These are phyloP conservation scores for Puccinia coronata DNA, from an alignment of 1,284 basidiomycete genomes.

Conservation along the genomic window DNA sequence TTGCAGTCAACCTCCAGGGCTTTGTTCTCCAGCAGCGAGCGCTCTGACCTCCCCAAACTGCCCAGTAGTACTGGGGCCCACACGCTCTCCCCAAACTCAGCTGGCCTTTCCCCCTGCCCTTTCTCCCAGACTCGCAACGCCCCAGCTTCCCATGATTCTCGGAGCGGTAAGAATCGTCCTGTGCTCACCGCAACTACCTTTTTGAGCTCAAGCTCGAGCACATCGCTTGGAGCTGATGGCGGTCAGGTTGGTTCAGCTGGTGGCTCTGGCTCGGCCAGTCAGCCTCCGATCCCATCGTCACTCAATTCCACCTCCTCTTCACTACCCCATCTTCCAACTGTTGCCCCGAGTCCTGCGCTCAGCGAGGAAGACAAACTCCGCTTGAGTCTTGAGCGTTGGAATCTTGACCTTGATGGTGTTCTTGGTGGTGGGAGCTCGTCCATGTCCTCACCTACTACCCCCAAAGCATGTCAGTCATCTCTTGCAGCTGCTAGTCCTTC, in stretches of 20 bases:
- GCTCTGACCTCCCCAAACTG: not conserved
- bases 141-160: not conserved
- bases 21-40: not conserved
- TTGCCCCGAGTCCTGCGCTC: not conserved
- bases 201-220: not conserved
- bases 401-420: slow-evolving; percentile 38
- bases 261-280: not conserved
- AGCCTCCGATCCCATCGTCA: not conserved
- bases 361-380: slow-evolving; percentile 42
- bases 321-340: not conserved
- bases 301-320: not conserved
- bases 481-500: not conserved
- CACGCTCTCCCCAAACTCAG: slow-evolving; percentile 12
- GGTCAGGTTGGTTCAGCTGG: not conserved
- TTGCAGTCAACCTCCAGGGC: slow-evolving; percentile 4
- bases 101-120: not conserved
- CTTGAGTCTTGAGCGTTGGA: slow-evolving; percentile 28
- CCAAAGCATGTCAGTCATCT: slow-evolving; percentile 28
- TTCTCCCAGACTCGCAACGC: not conserved
- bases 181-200: slow-evolving; percentile 1
- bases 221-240: not conserved
- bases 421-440: slow-evolving; percentile 5
- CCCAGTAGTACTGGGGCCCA: not conserved
- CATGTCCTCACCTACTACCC: not conserved
- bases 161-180: not conserved